phyloP scores from a whole-genome alignment of 2,329 filamentous ascomycete genomes.

The Trichoderma aggressivum region DNA sequence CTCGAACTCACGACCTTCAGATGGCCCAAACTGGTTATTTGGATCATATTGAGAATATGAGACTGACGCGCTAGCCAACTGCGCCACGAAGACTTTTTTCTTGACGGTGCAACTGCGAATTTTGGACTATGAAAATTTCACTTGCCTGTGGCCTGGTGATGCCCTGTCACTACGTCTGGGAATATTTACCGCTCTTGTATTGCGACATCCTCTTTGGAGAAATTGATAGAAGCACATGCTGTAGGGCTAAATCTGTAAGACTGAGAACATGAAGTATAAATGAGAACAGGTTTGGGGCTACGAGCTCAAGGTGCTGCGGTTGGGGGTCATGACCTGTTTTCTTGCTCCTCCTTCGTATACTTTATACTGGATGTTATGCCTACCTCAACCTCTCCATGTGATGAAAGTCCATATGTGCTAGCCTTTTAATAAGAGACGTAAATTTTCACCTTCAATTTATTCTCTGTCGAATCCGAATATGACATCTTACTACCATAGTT shows the following conservation, averaged over 20 bases:
- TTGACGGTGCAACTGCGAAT: background rate
- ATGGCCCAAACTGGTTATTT: constrained; percentile 30
- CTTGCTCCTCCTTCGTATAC: background rate
- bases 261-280: background rate
- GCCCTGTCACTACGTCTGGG: too few species aligned
- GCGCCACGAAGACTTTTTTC: constrained; percentile 26
- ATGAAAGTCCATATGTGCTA: background rate
- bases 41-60: constrained; percentile 24
- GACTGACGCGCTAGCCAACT: constrained; percentile 30
- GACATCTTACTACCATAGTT: background rate
- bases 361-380: background rate
- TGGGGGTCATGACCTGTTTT: background rate
- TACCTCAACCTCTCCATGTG: background rate
- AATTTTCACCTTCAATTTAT: background rate
- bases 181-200: background rate
- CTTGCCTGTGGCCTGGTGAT: background rate
- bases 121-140: background rate
- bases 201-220: background rate
- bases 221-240: background rate
- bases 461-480: background rate
- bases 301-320: background rate
- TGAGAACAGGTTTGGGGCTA: background rate
- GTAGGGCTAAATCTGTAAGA: background rate
- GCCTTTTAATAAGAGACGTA: background rate
- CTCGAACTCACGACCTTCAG: constrained; percentile 51